These are phyloP conservation scores for Isabelozyma heimii DNA, from an alignment of 805 yeast genomes.

Conservation along the genomic window DNA sequence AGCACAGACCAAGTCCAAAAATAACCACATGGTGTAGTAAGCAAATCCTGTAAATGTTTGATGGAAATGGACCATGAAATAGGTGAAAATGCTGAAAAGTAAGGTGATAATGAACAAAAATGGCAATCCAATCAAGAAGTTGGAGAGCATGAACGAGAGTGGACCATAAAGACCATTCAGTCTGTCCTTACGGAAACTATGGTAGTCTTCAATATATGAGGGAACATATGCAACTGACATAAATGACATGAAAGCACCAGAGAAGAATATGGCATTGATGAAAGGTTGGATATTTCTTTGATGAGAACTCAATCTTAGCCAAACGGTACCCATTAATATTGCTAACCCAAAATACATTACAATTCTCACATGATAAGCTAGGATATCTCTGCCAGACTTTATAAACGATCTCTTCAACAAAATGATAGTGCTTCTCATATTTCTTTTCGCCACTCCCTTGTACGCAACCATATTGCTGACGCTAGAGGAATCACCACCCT, in stretches of 20 bases:
- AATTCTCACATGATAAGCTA: slow-evolving; percentile 35
- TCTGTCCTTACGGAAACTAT: slow-evolving; percentile 26
- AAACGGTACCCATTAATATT: slow-evolving; percentile 37
- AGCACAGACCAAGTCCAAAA: slow-evolving; percentile 38
- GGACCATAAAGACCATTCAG: slow-evolving; percentile 39
- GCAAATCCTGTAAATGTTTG: slow-evolving; percentile 27
- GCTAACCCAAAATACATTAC: slow-evolving; percentile 40
- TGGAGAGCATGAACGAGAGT: slow-evolving; percentile 29
- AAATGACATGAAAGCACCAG: slow-evolving; percentile 46
- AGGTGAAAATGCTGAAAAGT: slow-evolving; percentile 30
- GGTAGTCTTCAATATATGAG: slow-evolving; percentile 33
- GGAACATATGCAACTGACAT: slow-evolving; percentile 44
- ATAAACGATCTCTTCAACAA: slow-evolving; percentile 22
- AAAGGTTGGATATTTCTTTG: slow-evolving; percentile 31
- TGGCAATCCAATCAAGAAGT: slow-evolving; percentile 35
- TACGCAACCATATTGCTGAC: background rate
- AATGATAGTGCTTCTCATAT: slow-evolving; percentile 10
- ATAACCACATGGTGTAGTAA: slow-evolving; percentile 35
- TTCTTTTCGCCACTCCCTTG: background rate
- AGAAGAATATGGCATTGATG: slow-evolving; percentile 36
- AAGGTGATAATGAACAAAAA: slow-evolving; percentile 29
- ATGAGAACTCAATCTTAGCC: slow-evolving; percentile 23
- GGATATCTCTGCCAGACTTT: slow-evolving; percentile 32
- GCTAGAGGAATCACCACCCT: background rate
- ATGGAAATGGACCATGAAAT: slow-evolving; percentile 31